These are phyloP conservation scores for Dacryopinax spathularia DNA, from an alignment of 768 basidiomycete species.

Conservation along the genomic window DNA sequence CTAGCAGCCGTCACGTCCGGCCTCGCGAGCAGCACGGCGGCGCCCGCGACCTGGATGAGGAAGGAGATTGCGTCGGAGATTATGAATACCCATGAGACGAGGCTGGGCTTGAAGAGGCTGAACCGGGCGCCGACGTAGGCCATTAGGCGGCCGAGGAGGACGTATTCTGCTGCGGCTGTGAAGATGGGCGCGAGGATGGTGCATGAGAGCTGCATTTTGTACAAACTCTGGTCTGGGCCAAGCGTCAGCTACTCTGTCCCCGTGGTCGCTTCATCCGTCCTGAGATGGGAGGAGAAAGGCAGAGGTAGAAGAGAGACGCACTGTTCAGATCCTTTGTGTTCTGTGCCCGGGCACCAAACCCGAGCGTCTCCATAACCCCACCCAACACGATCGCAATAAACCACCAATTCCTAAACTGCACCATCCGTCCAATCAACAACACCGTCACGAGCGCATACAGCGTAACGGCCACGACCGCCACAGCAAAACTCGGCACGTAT, in stretches of 20 bases:
- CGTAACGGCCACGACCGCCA: neutral
- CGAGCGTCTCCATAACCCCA: neutral
- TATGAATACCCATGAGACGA: slow-evolving; percentile 46
- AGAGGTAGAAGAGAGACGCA: neutral
- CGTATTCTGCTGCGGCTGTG: slow-evolving; percentile 33
- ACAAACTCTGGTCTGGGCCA: neutral
- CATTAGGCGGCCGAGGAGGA: slow-evolving; percentile 49
- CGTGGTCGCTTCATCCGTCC: too few species aligned
- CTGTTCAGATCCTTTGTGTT: neutral
- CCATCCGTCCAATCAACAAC: neutral
- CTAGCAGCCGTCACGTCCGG: neutral
- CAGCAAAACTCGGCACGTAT: neutral
- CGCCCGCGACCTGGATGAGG: slow-evolving; percentile 38
- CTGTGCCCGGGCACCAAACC: neutral
- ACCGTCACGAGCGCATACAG: neutral
- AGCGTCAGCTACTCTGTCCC: neutral
- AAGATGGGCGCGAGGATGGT: neutral
- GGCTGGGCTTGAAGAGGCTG: slow-evolving; percentile 35
- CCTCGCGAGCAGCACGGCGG: neutral
- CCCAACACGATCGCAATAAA: neutral
- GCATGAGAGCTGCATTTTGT: neutral
- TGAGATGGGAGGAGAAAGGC: neutral
- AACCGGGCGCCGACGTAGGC: slow-evolving; percentile 34
- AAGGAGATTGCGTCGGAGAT: slow-evolving; percentile 52
- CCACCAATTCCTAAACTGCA: neutral